Evolutionary conservation across 2,329 filamentous ascomycete genomes (phyloP).

Genomic region (Ceratocystiopsis sp.): DNA sequence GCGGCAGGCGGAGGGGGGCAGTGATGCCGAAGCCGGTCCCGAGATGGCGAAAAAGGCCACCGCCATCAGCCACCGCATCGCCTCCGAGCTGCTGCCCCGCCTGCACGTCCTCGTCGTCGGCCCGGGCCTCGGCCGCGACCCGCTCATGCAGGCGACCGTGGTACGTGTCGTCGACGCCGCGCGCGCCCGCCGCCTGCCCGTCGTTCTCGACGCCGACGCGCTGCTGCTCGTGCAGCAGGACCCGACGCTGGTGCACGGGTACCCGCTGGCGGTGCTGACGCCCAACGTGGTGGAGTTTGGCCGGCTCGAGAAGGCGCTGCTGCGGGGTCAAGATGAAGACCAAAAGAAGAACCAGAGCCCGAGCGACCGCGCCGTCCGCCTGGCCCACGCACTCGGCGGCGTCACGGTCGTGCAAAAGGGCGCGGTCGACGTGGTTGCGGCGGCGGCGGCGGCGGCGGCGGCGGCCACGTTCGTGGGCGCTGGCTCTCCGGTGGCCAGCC

Average conservation of each 20-base stretch:
- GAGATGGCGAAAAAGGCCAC: constrained; percentile 36
- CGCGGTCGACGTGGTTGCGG: constrained; percentile 50
- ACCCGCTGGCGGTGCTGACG: constrained; percentile 71
- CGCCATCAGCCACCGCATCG: constrained; percentile 48
- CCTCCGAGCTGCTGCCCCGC: constrained; percentile 58
- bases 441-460: no score
- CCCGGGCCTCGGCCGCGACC: constrained; percentile 78
- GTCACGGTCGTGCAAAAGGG: constrained; percentile 92
- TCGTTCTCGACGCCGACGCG: constrained; percentile 87
- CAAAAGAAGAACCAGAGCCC: constrained; percentile 7
- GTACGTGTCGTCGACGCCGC: constrained; percentile 65
- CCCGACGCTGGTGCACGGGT: constrained; percentile 64
- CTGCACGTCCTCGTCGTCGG: constrained; percentile 88
- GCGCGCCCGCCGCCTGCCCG: constrained; percentile 50
- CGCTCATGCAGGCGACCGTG: constrained; percentile 77
- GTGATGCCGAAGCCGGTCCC: neutral
- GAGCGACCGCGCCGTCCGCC: constrained; percentile 34
- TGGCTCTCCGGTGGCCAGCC: constrained; percentile 13
- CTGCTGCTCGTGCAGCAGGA: constrained; percentile 59
- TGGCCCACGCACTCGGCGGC: constrained; percentile 64
- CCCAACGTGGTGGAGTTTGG: constrained; percentile 92
- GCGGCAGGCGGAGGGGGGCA: constrained; percentile 36
- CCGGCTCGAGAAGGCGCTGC: constrained; percentile 58
- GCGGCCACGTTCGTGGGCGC: no score
- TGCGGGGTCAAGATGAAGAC: constrained; percentile 21